These are phyloP conservation scores for Zea luxurians DNA, from an alignment of 176 grass and related monocot species.

Conservation along the genomic window DNA sequence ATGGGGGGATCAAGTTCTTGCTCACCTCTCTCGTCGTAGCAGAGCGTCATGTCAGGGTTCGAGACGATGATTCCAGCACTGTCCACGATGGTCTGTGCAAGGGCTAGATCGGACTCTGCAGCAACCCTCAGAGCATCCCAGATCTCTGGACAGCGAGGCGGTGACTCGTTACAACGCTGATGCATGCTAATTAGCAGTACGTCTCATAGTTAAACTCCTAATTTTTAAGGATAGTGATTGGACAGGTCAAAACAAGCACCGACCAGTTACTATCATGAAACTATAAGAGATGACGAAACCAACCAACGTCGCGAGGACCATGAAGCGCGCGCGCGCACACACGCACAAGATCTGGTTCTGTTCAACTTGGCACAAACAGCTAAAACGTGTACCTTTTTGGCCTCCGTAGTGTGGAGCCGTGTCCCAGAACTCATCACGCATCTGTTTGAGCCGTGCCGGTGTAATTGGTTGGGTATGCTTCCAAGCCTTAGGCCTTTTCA, in stretches of 20 bases:
- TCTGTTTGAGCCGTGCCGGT: slow-evolving; percentile 56
- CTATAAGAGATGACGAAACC: not conserved
- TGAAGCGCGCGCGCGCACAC: not conserved
- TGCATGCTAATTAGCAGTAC: not conserved
- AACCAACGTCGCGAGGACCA: slow-evolving; percentile 2
- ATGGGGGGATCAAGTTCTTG: not conserved
- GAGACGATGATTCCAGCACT: slow-evolving; percentile 87
- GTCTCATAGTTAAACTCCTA: not conserved
- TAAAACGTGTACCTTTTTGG: slow-evolving; percentile 64
- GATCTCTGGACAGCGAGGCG: slow-evolving; percentile 61
- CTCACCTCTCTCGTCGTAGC: slow-evolving; percentile 89
- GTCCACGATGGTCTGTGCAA: slow-evolving; percentile 87
- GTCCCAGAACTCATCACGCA: slow-evolving; percentile 99
- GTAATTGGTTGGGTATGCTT: slow-evolving; percentile 79
- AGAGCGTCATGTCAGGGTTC: slow-evolving; percentile 75
- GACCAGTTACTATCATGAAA: not conserved
- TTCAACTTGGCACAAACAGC: not conserved
- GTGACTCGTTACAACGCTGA: slow-evolving; percentile 16
- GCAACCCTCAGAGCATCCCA: slow-evolving; percentile 91
- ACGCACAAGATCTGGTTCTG: not conserved
- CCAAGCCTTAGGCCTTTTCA: slow-evolving; percentile 89
- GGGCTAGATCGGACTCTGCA: slow-evolving; percentile 70
- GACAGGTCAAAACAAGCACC: not conserved
- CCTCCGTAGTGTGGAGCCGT: slow-evolving; percentile 95
- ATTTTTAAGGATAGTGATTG: not conserved